Evolutionary conservation across 1,139 yeast species (phyloP).

Genomic region (Yamadazyma sp.): DNA sequence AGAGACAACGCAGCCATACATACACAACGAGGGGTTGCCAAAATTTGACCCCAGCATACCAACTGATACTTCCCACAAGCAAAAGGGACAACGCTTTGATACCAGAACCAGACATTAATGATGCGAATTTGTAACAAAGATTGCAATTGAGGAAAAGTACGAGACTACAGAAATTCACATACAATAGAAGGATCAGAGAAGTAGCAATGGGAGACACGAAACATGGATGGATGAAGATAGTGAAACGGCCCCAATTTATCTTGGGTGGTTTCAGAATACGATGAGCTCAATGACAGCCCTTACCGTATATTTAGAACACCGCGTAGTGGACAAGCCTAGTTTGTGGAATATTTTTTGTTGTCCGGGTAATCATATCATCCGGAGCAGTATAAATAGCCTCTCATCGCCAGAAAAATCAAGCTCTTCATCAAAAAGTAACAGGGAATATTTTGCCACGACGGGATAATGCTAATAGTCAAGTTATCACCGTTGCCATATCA

Average conservation of each 20-base stretch:
- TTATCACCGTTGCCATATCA: slow-evolving; percentile 66
- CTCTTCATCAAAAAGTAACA: slow-evolving; percentile 55
- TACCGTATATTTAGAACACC: no score
- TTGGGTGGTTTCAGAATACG: no score
- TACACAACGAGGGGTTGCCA: slow-evolving; percentile 75
- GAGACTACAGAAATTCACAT: not conserved
- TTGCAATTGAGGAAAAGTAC: no score
- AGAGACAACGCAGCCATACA: slow-evolving; percentile 22
- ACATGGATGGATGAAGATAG: no score
- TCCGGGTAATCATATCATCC: not conserved
- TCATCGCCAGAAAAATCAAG: slow-evolving; percentile 2
- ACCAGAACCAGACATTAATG: slow-evolving; percentile 25
- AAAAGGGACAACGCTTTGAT: slow-evolving; percentile 26
- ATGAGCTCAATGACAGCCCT: no score
- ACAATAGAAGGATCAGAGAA: no score
- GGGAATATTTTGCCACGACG: slow-evolving; percentile 75
- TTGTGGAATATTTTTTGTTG: no score
- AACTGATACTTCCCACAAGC: slow-evolving; percentile 38
- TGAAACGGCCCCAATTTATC: no score
- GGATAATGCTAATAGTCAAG: slow-evolving; percentile 60
- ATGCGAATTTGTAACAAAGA: not conserved
- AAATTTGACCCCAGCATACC: slow-evolving; percentile 61
- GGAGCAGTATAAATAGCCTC: not conserved
- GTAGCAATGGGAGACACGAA: no score
- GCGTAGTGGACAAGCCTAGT: no score